Base-by-base conservation (phyloP, 768 basidiomycete genomes). In the Boletus bicolor region DNA sequence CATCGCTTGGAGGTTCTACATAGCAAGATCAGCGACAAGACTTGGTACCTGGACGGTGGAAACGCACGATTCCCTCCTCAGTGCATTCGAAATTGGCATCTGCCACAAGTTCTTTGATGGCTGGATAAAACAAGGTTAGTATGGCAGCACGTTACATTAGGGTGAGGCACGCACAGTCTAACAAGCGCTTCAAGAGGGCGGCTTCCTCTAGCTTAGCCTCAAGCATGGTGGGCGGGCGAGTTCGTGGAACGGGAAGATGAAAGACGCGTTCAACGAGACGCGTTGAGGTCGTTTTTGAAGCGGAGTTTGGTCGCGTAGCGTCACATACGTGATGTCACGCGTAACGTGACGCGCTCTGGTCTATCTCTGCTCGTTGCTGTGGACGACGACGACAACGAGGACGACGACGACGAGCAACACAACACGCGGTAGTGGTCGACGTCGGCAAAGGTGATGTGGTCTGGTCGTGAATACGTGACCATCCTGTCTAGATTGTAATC, bases 41-140 rank as follows among this genome's bases (percentile, higher is more conserved):
- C 0, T 17, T 0, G 12, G 2, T 9, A 6, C 3, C 17, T 30
- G 9, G 9, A 34, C 28, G 15, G 44, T 15, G 26, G 38, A 35
- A 0, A 78, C 85, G 58, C 59, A 87, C 86, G 63, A 99, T 87
- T 35, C 95, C 97, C 61, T 95, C 93, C 61, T 99, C 96, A 58
- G 85, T 91, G 73, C 96, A 98, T 68, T 96, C 91, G 65, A 98
- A 97, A 74, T 98, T 98, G 69, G 93, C 95, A 69, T 98, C 97
- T 6, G 93, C 85, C 45, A 99, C 95, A 45, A 98, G 86, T 70
- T 98, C 97, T 74, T 97, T 98, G 82, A 98, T 85, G 53, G 95
- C 96, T 98, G 64, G 12, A 59, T 43, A 35, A 59, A 53, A 46
- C 26, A 7, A 15, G 5, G 39, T 64, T 4, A 66, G 52, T 0